phyloP scores from a whole-genome alignment of 2,329 filamentous ascomycete genomes.

The Stachybotrys elegans region DNA sequence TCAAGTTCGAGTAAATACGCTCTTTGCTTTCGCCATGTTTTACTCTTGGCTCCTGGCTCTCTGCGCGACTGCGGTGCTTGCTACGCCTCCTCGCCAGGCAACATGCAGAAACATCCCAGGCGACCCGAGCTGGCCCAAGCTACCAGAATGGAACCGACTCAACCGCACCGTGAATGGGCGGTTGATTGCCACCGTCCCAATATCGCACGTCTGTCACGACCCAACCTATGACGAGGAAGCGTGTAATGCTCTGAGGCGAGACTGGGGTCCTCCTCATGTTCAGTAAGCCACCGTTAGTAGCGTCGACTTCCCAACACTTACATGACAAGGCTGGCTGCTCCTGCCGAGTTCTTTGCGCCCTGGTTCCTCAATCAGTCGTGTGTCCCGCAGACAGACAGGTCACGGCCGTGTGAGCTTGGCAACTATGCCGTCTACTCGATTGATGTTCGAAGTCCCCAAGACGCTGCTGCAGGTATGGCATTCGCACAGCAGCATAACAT shows the following conservation, averaged over 20 bases:
- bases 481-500: constrained; percentile 37
- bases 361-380: neutral
- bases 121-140: neutral
- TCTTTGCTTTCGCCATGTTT: too few relatives aligned
- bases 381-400: neutral
- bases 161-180: neutral
- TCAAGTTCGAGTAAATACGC: too few relatives aligned
- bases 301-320: neutral
- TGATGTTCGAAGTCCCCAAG: neutral
- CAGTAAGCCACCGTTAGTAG: neutral
- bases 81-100: neutral
- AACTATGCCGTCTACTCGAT: neutral
- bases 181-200: neutral
- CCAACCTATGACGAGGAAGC: neutral
- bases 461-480: constrained; percentile 10
- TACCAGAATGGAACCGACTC: neutral
- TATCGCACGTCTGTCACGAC: neutral
- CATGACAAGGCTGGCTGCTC: neutral
- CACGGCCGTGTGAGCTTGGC: neutral
- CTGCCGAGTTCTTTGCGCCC: neutral
- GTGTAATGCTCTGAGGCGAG: neutral
- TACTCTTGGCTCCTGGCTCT: neutral
- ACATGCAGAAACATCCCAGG: neutral
- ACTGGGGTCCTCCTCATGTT: neutral
- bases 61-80: neutral